Evolutionary conservation across 2,329 filamentous ascomycete species (phyloP), one percentile per base, ranked within the genome.

Genomic region (Sarocladium oryzae): DNA sequence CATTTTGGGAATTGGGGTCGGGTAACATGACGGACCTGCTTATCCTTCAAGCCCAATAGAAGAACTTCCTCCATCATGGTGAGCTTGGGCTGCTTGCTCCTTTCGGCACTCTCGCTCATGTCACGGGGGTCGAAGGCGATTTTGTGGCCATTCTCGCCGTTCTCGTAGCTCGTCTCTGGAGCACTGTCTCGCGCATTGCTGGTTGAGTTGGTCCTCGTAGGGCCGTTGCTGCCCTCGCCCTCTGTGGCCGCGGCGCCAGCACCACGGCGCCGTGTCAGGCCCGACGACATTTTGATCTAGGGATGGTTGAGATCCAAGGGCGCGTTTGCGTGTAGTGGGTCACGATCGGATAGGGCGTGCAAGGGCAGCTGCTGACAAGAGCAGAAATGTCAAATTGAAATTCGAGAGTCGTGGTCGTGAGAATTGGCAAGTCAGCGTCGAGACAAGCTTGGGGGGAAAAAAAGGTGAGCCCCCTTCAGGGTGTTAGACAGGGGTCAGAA

Each of bases 1-100:
- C 4, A 20, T 15, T 28, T n/a, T 13, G 10, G 28, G 6, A 23
- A 32, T 13, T 3, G 18, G 15, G 20, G 7, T n/a, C 8, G 13
- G 4, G 13, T n/a, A 48, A 3, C 18, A 37, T 20, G 26, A 65
- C 78, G 65, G 74, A 96, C 90, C 84, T 99, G 93, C 76, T 97
- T 99, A 72, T 99, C 93, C 74, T 99, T 99, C 63, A 99, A 74
- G 10, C 93, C 93, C 71, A 99, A 81, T 62, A 99, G 77, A 65
- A 99, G 77, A 51, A 99, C 86, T 73, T 99, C 93, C 74, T 99
- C 93, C 93, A 99, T 99, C 66, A 99, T 76, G 35, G 93, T 99
- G 66, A 99, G 76, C 77, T 97, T 99, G 45, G 93, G 93, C 76
- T 97, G 92, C 76, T 96, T 97, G 79, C 82, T 93, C 67, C 93